Conservation (phyloP, 164 flowering plant genomes). For the Platanus orientalis region DNA sequence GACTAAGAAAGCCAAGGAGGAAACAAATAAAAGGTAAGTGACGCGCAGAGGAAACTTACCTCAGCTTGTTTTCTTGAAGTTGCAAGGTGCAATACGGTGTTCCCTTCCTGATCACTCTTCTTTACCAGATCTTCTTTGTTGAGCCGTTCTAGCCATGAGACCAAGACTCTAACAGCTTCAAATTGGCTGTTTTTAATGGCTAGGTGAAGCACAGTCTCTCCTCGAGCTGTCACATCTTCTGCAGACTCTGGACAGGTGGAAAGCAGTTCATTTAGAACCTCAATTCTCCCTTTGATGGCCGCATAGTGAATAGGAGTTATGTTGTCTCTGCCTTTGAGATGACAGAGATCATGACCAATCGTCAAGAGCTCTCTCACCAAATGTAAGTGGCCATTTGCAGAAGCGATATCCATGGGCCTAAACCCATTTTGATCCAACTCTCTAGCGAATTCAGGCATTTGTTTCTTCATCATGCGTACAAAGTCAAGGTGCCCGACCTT, state of each 20-base stretch:
- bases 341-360: neutral
- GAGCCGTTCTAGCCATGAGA: neutral
- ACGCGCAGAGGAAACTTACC: no score
- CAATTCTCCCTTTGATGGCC: no score
- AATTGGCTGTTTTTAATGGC: neutral
- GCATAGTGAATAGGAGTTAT: conserved; percentile 5
- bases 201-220: neutral
- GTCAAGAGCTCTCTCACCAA: no score
- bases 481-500: no score
- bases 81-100: conserved; percentile 12
- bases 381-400: no score
- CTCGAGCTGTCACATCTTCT: neutral
- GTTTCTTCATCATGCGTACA: no score
- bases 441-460: no score
- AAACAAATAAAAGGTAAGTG: neutral
- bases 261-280: neutral
- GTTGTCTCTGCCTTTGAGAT: neutral
- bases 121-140: conserved; percentile 2
- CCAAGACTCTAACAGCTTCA: neutral
- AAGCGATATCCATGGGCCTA: no score
- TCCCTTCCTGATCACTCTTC: conserved; percentile 5
- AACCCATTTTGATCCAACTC: no score
- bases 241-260: neutral
- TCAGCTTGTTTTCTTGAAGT: neutral
- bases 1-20: no score